These are phyloP conservation scores for Globisporangium spinosum DNA, from an alignment of 352 stramenopile species.

Conservation along the genomic window DNA sequence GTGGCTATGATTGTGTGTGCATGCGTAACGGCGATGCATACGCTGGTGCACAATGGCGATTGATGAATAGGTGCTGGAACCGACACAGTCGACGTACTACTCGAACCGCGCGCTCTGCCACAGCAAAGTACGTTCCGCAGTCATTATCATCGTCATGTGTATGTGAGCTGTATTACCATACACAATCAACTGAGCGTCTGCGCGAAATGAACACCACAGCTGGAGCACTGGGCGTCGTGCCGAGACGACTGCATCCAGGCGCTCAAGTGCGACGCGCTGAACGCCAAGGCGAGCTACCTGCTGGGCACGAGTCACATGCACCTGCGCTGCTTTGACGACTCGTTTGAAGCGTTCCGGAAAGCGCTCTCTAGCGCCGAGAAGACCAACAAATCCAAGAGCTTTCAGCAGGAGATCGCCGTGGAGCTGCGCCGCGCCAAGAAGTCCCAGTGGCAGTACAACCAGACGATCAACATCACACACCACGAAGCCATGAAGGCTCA, in stretches of 20 bases:
- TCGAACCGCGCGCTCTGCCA: slow-evolving; percentile 78
- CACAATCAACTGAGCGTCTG: not conserved
- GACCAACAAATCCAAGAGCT: slow-evolving; percentile 47
- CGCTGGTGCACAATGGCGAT: not conserved
- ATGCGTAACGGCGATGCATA: not conserved
- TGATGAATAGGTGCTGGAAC: slow-evolving; percentile 43
- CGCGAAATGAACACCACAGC: slow-evolving; percentile 22
- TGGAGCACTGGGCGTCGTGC: slow-evolving; percentile 56
- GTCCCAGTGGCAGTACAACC: slow-evolving; percentile 48
- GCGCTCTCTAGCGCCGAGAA: slow-evolving; percentile 52
- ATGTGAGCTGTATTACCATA: not conserved
- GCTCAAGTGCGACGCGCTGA: slow-evolving; percentile 52
- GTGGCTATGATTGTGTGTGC: not conserved
- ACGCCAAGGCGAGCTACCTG: slow-evolving; percentile 77
- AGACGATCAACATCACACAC: slow-evolving; percentile 32
- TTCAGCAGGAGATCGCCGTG: slow-evolving; percentile 53
- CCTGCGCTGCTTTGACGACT: slow-evolving; percentile 41
- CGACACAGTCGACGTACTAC: slow-evolving; percentile 64
- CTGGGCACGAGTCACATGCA: slow-evolving; percentile 59
- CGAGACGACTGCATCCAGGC: slow-evolving; percentile 60
- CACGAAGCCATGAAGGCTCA: slow-evolving; percentile 44
- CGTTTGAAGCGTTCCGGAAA: slow-evolving; percentile 48
- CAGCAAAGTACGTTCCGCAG: slow-evolving; percentile 37
- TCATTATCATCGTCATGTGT: not conserved
- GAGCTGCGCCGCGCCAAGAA: slow-evolving; percentile 67